Conservation (phyloP, 2,329 filamentous ascomycete genomes). For the Fusarium foetens region DNA sequence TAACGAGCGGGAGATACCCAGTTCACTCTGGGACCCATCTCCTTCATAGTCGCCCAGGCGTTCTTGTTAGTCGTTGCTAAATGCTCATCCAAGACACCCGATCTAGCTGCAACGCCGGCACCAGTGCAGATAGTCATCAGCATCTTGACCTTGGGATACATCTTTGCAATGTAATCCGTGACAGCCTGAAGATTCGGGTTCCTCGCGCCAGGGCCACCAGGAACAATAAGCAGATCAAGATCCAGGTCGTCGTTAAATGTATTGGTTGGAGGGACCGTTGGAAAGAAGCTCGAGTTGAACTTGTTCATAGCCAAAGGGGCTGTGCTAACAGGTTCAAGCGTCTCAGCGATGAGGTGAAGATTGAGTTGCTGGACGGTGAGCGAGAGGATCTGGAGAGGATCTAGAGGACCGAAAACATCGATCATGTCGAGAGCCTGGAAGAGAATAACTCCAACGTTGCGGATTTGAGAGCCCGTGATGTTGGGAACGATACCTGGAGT, state of each 20-base stretch:
- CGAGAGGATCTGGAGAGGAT: conserved; percentile 56
- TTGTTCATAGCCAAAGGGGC: conserved; percentile 45
- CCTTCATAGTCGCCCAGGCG: conserved; percentile 60
- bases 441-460: conserved; percentile 55
- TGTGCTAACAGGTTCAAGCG: conserved; percentile 55
- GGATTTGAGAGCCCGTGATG: conserved; percentile 34
- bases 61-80: conserved; percentile 75
- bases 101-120: conserved; percentile 64
- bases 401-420: conserved; percentile 60
- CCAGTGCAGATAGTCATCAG: conserved; percentile 76
- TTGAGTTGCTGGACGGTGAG: conserved; percentile 47
- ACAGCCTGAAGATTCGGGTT: conserved; percentile 51
- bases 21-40: conserved; percentile 60
- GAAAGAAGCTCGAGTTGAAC: conserved; percentile 51
- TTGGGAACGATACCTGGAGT: conserved; percentile 37
- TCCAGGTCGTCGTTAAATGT: conserved; percentile 64
- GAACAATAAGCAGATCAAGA: conserved; percentile 71
- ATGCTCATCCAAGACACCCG: conserved; percentile 69
- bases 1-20: conserved; percentile 73
- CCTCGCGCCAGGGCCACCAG: conserved; percentile 67
- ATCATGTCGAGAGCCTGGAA: conserved; percentile 58
- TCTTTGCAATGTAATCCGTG: conserved; percentile 48
- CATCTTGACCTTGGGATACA: conserved; percentile 62
- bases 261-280: conserved; percentile 53
- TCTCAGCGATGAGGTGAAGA: conserved; percentile 55